Percentiles rank a stretch among this genome's conserved stretches.
Evolutionary conservation across 495 filamentous ascomycete genomes (phyloP).

Genomic region (Penicillium egyptiacum): DNA sequence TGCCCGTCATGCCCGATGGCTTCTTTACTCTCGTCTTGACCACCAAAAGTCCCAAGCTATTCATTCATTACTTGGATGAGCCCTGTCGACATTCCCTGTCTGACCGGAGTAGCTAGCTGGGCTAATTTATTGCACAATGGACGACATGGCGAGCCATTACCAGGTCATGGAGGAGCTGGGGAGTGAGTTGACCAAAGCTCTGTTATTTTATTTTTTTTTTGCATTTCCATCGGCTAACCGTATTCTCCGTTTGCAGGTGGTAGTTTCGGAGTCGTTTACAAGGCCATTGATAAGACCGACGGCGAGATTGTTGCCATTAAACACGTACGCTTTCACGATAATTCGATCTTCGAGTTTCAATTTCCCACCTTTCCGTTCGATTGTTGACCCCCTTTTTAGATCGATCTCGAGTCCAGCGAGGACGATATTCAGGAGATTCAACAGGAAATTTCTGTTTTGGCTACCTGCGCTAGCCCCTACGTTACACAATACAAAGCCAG

Average conservation of each 20-base stretch:
- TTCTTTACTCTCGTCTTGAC: conserved; percentile 11
- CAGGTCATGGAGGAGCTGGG: conserved; percentile 91
- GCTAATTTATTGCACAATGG: conserved; percentile 39
- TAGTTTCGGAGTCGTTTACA: conserved; percentile 96
- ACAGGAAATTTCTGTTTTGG: conserved; percentile 92
- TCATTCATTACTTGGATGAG: conserved; percentile 21
- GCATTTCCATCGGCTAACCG: conserved; percentile 5
- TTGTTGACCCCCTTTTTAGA: conserved; percentile 55
- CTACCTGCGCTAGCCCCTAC: conserved; percentile 87
- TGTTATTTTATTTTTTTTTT: not conserved
- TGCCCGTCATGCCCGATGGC: conserved; percentile 14
- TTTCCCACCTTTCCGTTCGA: conserved; percentile 13
- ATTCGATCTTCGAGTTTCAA: conserved; percentile 9
- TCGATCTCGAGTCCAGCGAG: conserved; percentile 96
- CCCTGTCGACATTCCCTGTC: conserved; percentile 16
- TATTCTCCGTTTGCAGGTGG: conserved; percentile 58
- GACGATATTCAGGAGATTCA: conserved; percentile 98
- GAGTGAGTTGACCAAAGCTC: conserved; percentile 57
- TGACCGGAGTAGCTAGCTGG: conserved; percentile 21
- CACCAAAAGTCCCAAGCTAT: conserved; percentile 10
- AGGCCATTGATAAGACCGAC: conserved; percentile 81
- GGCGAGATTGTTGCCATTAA: conserved; percentile 92
- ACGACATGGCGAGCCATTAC: conserved; percentile 75
- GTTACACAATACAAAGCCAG: conserved; percentile 97
- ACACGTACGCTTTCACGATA: conserved; percentile 58